Base-by-base conservation (phyloP, 2,329 filamentous ascomycete genomes). In the Coniosporium uncinatum region DNA sequence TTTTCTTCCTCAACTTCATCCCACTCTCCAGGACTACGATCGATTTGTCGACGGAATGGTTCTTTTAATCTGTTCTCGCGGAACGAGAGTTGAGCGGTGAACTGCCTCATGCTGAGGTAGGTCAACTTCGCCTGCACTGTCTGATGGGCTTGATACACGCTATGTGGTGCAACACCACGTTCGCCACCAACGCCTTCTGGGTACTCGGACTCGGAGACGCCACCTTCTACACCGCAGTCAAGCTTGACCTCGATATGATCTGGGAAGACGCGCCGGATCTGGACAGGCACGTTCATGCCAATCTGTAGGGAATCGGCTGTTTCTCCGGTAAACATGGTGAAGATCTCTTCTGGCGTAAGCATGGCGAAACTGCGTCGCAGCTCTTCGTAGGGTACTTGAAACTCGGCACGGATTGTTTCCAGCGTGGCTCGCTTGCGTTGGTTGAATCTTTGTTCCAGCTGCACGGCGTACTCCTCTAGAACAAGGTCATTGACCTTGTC, bases 401-500 rank as follows among this genome's bases (percentile, higher is more conserved):
- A 71, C 63, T 98, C 93, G 14, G 88, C 90, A 47, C 93, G 86
- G 56, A 98, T 98, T 0, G 89, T 95, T 63, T 98, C 93, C 13
- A 98, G 75, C 1, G 93, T 98, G 2, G 91, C 91, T 43, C 93
- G 87, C 71, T 98, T 98, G 50, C 86, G 82, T 61, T 96, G 90
- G 53, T 88, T 89, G 59, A 95, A 90, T 53, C 95, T 94, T 50
- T 79, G 83, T 68, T 96, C 86, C 49, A 98, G 73, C 68, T 98
- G 91, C 55, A 95, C 88, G 1, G 93, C 93, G 55, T 98, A 98
- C 62, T 97, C 89, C 62, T 98, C 93, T 4, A 98, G 74, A 46
- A 96, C 89, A 35, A 98, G 75, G 56, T 98, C 93, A 55, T 97
- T 95, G 57, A 98, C 89, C 56, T 90, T 87, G 54, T 97, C 91